Evolutionary conservation across 768 basidiomycete genomes (phyloP), one percentile per base, ranked within the genome.

Genomic region (Lyophyllum shimeji): DNA sequence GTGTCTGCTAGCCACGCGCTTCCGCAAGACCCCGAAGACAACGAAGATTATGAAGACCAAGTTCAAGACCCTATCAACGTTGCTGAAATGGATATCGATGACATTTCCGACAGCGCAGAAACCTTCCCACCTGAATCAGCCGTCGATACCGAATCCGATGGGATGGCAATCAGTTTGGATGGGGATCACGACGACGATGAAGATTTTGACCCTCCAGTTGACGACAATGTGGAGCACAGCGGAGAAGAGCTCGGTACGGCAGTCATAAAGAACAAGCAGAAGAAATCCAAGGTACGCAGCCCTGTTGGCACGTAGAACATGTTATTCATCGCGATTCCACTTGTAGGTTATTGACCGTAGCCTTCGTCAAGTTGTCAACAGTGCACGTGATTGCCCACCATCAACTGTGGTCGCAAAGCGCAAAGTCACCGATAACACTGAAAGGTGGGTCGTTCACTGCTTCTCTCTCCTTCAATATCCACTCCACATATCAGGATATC

Each of bases 141-240:
- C 1, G 5, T 51, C 17, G 50, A 51, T 18, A 51, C 50, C 15
- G 50, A 51, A 15, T 42, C 39, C 25, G 50, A 51, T 43, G 50
- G 50, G 11, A 51, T 51, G 50, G 29, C 9, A 4, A 4, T 29
- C 9, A 9, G 9, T 29, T 4, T 5, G 4, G 50, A 51, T 18
- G 9, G 5, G 23, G 39, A 40, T 25, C 3, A 40, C 21, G 24
- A 51, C 11, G n/a, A 51, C 17, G 48, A 23, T 39, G 21, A 39
- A 23, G 31, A 48, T 11, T 18, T 31, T 9, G 9, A 4, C 9
- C 29, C 29, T 5, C 29, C 29, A 29, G 29, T 9, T 9, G 9
- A 29, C 9, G 29, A 29, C 29, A 29, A 29, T n/a, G n/a, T n/a
- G 29, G 29, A 29, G 29, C 5, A 29, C 29, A 29, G 29, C 9